A percentile compares a stretch with the other conserved stretches of the same genome.
phyloP scores from a whole-genome alignment of 2,329 filamentous ascomycete genomes.

The Tetracladium maxilliforme region DNA sequence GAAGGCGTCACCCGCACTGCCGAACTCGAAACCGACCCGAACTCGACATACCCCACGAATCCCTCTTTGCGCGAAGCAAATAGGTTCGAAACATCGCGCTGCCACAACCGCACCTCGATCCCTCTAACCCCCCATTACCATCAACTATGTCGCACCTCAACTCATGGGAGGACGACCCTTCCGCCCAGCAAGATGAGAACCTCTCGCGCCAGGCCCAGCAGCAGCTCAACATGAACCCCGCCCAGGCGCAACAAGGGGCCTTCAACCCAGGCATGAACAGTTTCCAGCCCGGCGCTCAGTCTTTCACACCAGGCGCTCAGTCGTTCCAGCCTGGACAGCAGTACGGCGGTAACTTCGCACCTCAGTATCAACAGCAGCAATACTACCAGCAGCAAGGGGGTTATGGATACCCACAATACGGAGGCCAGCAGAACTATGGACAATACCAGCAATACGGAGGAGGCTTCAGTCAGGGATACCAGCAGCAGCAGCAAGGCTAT shows the following conservation, averaged over 20 bases:
- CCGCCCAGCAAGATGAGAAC: constrained; percentile 59
- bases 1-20: too few species aligned
- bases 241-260: constrained; percentile 19
- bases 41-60: constrained; percentile 4
- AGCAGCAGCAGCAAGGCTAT: constrained; percentile 37
- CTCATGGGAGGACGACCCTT: constrained; percentile 85
- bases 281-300: constrained; percentile 53
- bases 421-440: constrained; percentile 29
- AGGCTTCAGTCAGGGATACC: constrained; percentile 26
- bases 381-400: constrained; percentile 37
- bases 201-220: constrained; percentile 66
- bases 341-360: constrained; percentile 39
- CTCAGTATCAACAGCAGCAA: constrained; percentile 40
- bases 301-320: constrained; percentile 60
- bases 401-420: constrained; percentile 27
- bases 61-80: constrained; percentile 1
- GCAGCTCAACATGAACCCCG: constrained; percentile 46
- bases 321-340: constrained; percentile 59
- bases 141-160: constrained; percentile 72
- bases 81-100: too few species aligned
- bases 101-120: constrained; percentile 4
- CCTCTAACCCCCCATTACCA: constrained; percentile 6
- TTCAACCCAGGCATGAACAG: constrained; percentile 23
- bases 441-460: constrained; percentile 30
- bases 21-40: too few species aligned